These are phyloP conservation scores for Sanghuangporus sanghuang DNA, from an alignment of 1,284 basidiomycete species.

Conservation along the genomic window DNA sequence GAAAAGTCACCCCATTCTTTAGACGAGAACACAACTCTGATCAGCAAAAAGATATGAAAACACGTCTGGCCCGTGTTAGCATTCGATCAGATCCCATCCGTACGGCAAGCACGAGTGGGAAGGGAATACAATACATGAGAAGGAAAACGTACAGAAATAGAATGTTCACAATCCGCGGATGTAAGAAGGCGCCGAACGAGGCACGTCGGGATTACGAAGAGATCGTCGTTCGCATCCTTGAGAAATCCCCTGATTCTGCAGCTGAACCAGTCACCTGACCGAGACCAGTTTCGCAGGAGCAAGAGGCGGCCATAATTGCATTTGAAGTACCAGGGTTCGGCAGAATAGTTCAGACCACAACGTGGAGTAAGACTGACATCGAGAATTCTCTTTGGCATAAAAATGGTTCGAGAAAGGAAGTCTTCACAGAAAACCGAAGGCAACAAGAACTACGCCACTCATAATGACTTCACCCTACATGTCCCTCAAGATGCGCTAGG, in stretches of 20 bases:
- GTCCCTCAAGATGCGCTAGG: constrained; percentile 7
- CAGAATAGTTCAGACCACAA: no score
- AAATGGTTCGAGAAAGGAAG: neutral
- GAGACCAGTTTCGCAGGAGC: neutral
- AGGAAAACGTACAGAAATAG: neutral
- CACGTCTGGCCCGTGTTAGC: neutral
- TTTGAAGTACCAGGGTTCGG: no score
- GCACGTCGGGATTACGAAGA: neutral
- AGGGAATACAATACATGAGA: neutral
- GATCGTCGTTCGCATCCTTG: neutral
- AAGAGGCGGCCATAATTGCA: no score
- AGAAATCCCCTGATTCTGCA: neutral
- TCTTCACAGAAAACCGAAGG: neutral
- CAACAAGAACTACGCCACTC: neutral
- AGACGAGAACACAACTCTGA: neutral
- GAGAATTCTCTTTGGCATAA: no score
- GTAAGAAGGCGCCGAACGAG: neutral
- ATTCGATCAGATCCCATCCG: neutral
- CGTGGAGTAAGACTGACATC: no score
- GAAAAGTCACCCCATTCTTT: neutral
- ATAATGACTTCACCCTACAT: neutral
- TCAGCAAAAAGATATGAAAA: neutral
- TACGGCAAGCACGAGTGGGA: neutral
- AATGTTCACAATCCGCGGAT: neutral
- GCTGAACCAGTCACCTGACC: neutral